Evolutionary conservation across 257 asterid genomes (phyloP), one percentile per base, ranked within the genome.

Genomic region (Solanum medicagineum): DNA sequence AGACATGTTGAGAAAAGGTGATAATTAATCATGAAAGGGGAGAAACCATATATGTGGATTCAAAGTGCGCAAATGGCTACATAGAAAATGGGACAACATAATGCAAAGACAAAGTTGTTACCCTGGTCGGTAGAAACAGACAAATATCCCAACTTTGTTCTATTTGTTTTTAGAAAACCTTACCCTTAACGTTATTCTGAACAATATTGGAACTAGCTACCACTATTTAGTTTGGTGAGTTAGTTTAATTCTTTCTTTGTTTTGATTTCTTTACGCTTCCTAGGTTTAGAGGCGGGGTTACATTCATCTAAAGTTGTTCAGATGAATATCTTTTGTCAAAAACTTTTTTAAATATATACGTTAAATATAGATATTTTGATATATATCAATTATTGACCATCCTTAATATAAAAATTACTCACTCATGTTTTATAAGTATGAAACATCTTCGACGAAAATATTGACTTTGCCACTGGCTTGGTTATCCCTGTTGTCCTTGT

Each of bases 111-210:
- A 77, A 77, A 77, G 90, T 85, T 29, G 93, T 88, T 86, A 86
- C 81, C 85, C 63, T 73, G 92, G 94, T 90, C 90, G 92, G 91
- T 88, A 88, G 84, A 84, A 85, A 73, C 84, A 81, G 95, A 91
- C 95, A 91, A 92, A 88, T 86, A 77, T 77, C 17, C 85, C 84
- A 84, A 90, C 57, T 71, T 83, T 70, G 81, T 86, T 85, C 88
- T 87, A 83, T 62, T 81, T 85, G 68, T 15, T 59, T 15, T 84
- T 36, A 24, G 22, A 24, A 26, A n/a, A 51, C 47, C 74, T 77
- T 66, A 42, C 15, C 12, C 42, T 77, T 17, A 26, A 77, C 49
- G 65, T 53, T 77, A 53, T 51, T 77, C 42, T 14, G 45, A 26
- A 77, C 60, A 36, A 36, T 36, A 51, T 51, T 77, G 63, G 44